Evolutionary conservation across 2,329 filamentous ascomycete species (phyloP).

Genomic region (Colletotrichum navitas): DNA sequence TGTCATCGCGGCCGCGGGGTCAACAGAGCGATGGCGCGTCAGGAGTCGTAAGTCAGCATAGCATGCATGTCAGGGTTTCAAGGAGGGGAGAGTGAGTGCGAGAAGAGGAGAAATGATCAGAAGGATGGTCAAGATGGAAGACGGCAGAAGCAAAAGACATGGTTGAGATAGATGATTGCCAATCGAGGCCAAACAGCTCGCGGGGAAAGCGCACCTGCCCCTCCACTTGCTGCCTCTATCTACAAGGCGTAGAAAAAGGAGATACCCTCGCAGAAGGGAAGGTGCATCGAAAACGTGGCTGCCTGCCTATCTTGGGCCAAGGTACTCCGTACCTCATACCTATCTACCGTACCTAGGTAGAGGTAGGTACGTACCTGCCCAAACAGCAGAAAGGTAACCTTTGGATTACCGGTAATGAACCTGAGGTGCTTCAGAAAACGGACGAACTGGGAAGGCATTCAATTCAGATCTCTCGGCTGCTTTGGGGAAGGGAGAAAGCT

Average conservation of each 20-base stretch:
- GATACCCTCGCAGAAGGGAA: neutral
- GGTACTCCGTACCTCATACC: neutral
- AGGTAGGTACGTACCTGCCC: too few relatives aligned
- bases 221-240: neutral
- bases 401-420: neutral
- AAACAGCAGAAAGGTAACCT: neutral
- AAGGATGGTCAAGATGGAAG: neutral
- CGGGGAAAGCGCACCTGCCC: neutral
- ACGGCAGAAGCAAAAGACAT: neutral
- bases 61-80: neutral
- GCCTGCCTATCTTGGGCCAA: too few relatives aligned
- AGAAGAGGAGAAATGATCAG: neutral
- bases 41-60: neutral
- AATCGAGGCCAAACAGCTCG: neutral
- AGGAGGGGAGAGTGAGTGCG: neutral
- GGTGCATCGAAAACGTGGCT: neutral
- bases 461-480: neutral
- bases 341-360: neutral
- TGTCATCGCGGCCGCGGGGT: neutral
- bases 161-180: neutral
- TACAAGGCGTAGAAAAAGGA: neutral
- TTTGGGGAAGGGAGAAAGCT: neutral
- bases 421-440: slow-evolving; percentile 20
- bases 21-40: slow-evolving; percentile 7
- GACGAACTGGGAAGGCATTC: slow-evolving; percentile 19